These are phyloP conservation scores for Podospora appendiculata DNA, from an alignment of 495 filamentous ascomycete genomes.

Conservation along the genomic window DNA sequence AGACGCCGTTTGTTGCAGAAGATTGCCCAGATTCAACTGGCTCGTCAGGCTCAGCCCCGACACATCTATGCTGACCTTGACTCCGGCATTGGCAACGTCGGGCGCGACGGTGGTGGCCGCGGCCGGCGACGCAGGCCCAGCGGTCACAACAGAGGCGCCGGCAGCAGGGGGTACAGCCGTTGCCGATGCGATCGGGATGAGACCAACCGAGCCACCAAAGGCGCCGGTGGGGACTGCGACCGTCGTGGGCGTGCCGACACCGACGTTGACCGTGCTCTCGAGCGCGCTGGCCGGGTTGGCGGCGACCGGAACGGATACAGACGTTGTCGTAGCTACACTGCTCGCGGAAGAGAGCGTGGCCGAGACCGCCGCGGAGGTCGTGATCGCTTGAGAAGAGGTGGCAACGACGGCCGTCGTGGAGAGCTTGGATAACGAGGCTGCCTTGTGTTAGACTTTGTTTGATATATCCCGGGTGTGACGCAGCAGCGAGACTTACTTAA, in stretches of 20 bases:
- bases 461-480: neutral
- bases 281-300: neutral
- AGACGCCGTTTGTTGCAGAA: conserved; percentile 17
- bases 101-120: conserved; percentile 9
- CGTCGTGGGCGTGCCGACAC: neutral
- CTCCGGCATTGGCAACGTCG: conserved; percentile 14
- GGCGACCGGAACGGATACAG: neutral
- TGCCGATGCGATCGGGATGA: conserved; percentile 12
- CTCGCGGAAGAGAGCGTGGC: neutral
- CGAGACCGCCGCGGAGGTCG: neutral
- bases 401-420: neutral
- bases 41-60: conserved; percentile 26
- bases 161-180: neutral
- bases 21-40: conserved; percentile 24
- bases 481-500: neutral
- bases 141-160: conserved; percentile 4
- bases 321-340: neutral
- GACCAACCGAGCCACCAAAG: conserved; percentile 16
- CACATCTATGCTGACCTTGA: conserved; percentile 16
- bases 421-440: neutral
- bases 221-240: conserved; percentile 7
- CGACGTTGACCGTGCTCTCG: conserved; percentile 1
- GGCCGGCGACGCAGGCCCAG: neutral
- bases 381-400: neutral
- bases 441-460: neutral